Base-by-base conservation (phyloP, 148 eudicot species). In the Vaccinium myrtillus region DNA sequence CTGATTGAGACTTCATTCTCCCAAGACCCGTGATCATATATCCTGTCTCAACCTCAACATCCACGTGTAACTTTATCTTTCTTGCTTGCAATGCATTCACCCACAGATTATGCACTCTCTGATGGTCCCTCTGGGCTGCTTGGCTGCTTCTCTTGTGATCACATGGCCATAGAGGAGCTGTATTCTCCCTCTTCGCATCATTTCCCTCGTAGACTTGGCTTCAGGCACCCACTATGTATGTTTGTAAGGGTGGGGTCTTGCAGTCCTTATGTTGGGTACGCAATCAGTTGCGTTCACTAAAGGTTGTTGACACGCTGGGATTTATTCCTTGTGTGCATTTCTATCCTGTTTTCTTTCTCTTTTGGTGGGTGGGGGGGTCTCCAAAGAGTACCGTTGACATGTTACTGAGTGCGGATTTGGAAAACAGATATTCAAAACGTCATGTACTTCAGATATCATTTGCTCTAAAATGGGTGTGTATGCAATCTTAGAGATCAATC, bases 121-220 rank as follows among this genome's bases (percentile, higher is more conserved):
- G 12, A 16, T 65, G 75, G 75, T 8, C 55, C 50, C 59, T 67
- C 19, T 46, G 53, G n/a, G 51, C 77, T 23, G 56, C 5, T 32
- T 9, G 43, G 76, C 23, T 79, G 56, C 6, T 36, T 9, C 23
- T 49, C 76, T 48, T 49, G 27, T 36, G 58, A 46, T 81, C 53
- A 21, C n/a, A 30, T 51, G 75, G 83, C 27, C 61, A 32, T 39
- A 11, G 15, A 39, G 46, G 23, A 48, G 23, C 58, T 67, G 61
- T 56, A 27, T 81, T 69, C 61, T 81, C 59, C 43, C 15, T 27
- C 27, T 69, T 67, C 59, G 49, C 73, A 36, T 81, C 16, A 69
- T 30, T 61, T 69, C 77, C 75, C n/a, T 81, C 75, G 50, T 81
- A 49, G 46, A 81, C 13, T 48, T 63, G 83, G 46, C 59, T 81